Base-by-base conservation (phyloP, 2,329 filamentous ascomycete species). In the Epichloe gansuensis region DNA sequence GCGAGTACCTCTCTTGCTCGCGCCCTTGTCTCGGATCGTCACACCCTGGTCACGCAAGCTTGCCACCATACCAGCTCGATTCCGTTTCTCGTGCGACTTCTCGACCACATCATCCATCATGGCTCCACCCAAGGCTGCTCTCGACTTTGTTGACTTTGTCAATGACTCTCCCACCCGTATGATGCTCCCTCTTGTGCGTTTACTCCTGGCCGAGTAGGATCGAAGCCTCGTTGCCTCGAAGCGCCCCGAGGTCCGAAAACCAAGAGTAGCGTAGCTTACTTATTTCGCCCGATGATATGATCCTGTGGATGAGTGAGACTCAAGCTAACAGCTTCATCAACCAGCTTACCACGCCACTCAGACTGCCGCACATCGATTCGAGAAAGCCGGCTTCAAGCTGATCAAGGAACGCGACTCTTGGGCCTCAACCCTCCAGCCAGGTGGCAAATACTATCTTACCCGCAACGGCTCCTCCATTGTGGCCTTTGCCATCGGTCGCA, bases 391-490 rank as follows among this genome's bases (percentile, higher is more conserved):
- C 54, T 98, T 97, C 75, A 77, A 80, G 61, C 81, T 85, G 61
- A 87, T 98, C 71, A 87, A 83, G 75, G 91, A 97, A 71, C 86
- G 87, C 61, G 89, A 96, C 64, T 82, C 86, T 46, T 97, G 93
- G 91, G 79, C 85, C 13, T 81, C 84, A 1, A 80, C 77, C 45
- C 78, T 95, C 56, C 79, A 82, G 53, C 88, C 89, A 23, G 90
- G 91, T 56, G 90, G 91, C 57, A 96, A 94, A 71, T 97, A 97
- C 76, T 96, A 90, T 72, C 80, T 96, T 63, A 97, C 91, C 47
- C 85, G 91, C 58, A 97, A 97, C 71, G 84, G 81, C 54, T 95
- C 89, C 27, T 94, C 91, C 47, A 87, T 97, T 57, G 81, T 95
- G 53, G 90, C 90, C 57, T 97, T 97, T 69, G 87, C 88, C 56